Base-by-base conservation (phyloP, 768 basidiomycete species). In the Trametes punicea region DNA sequence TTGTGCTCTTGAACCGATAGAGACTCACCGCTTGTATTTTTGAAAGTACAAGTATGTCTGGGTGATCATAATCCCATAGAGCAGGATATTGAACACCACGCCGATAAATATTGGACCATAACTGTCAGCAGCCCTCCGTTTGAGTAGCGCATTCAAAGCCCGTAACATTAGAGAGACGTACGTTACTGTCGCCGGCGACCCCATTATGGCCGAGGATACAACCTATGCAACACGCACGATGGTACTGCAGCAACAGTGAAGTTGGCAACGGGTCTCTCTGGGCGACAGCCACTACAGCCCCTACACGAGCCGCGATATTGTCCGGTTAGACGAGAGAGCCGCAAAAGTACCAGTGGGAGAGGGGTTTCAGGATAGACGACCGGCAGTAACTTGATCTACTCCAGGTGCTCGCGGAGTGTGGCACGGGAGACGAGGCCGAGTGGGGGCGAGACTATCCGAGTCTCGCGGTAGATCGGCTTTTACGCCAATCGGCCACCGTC, bases 51-150 rank as follows among this genome's bases (percentile, higher is more conserved):
- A 23, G 53, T 76, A 75, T 2, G 73, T 65, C 66, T 83, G 75
- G 0, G 72, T 73, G 31, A 76, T 71, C 74, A 78, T 78, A 44
- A 80, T 74, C 0, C 77, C 78, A 56, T 76, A 77, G 10, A 80
- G 68, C 16, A 77, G 39, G 16, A 78, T 62, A 51, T 79, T 79
- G 64, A 79, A 62, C 4, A 71, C 61, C 42, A 74, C 70, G 11
- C 77, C 78, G 36, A 80, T 73, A 57, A 79, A 69, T 67, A 79
- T 76, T 3, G 76, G 76, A 8, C 77, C 76, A 62, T 77, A 76
- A 9, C 79, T 81, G 49, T 23, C 23, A 46, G 29, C 8, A 30
- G 3, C 30, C 15, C 16, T n/a, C n/a, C n/a, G n/a, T n/a, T n/a
- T n/a, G n/a, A n/a, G n/a, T n/a, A 13, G 5, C 9, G 7, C 34